These are phyloP conservation scores for Eleusine indica DNA, from an alignment of 176 grass and related monocot genomes.

Conservation along the genomic window DNA sequence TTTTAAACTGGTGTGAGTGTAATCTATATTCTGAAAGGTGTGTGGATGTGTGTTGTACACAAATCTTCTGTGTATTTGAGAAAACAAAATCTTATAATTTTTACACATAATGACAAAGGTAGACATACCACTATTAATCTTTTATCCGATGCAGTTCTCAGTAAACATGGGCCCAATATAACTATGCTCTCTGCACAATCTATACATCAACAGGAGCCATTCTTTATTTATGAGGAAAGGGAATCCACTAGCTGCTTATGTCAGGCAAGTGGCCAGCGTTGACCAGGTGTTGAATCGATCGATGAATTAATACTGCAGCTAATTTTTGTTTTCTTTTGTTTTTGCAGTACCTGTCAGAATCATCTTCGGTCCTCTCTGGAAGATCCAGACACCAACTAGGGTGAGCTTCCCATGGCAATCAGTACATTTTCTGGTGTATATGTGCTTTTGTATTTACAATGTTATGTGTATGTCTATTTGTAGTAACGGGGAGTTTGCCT, in stretches of 20 bases:
- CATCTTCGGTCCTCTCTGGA: background rate
- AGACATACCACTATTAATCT: background rate
- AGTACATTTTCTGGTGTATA: background rate
- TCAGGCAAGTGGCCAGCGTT: background rate
- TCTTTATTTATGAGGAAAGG: background rate
- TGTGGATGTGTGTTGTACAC: background rate
- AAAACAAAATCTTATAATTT: background rate
- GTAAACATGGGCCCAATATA: background rate
- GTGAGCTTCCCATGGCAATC: background rate
- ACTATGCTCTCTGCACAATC: background rate
- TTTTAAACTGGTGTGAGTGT: background rate
- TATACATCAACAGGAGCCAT: background rate
- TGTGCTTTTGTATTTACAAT: background rate
- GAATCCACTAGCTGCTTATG: background rate
- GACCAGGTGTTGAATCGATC: background rate
- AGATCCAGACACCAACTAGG: background rate
- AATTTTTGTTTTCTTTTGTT: slow-evolving; percentile 10
- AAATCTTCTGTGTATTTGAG: background rate
- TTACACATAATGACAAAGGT: background rate
- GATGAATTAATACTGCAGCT: background rate
- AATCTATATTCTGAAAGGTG: background rate
- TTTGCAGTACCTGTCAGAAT: background rate
- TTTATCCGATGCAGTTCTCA: background rate
- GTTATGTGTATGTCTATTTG: slow-evolving; percentile 5
- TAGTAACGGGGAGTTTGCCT: background rate